phyloP scores from a whole-genome alignment of 345 rosid genomes.

The Citrus glauca region DNA sequence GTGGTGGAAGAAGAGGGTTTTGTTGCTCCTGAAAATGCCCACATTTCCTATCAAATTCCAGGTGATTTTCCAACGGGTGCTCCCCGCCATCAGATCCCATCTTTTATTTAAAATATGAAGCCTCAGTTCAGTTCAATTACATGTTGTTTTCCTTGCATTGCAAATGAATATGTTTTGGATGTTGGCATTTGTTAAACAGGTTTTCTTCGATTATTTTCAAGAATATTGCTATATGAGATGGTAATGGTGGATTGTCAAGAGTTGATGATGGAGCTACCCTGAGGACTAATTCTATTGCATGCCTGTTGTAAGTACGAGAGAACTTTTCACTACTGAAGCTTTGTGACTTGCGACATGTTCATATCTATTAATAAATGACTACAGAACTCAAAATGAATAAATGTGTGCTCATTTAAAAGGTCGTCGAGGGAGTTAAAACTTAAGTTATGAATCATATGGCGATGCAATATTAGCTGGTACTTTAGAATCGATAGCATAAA shows the following conservation, averaged over 20 bases:
- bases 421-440: neutral
- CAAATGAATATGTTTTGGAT: neutral
- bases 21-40: conserved; percentile 47
- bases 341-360: neutral
- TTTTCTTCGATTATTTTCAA: neutral
- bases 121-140: neutral
- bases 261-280: conserved; percentile 15
- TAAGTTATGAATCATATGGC: neutral
- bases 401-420: neutral
- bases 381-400: conserved; percentile 9
- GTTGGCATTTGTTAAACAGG: conserved; percentile 4
- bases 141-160: neutral
- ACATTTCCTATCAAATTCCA: conserved; percentile 2
- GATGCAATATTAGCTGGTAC: neutral
- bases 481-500: neutral
- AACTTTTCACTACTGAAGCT: conserved; percentile 4
- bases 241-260: neutral
- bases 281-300: neutral
- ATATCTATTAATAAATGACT: conserved; percentile 13
- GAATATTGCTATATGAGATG: neutral
- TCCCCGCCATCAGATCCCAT: neutral
- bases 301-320: conserved; percentile 16
- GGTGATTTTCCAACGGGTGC: neutral
- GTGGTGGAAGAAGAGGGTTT: conserved; percentile 44
- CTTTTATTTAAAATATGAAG: neutral